Evolutionary conservation across 1,284 basidiomycete species (phyloP), one percentile per base, ranked within the genome.

Genomic region (Grifola frondosa): DNA sequence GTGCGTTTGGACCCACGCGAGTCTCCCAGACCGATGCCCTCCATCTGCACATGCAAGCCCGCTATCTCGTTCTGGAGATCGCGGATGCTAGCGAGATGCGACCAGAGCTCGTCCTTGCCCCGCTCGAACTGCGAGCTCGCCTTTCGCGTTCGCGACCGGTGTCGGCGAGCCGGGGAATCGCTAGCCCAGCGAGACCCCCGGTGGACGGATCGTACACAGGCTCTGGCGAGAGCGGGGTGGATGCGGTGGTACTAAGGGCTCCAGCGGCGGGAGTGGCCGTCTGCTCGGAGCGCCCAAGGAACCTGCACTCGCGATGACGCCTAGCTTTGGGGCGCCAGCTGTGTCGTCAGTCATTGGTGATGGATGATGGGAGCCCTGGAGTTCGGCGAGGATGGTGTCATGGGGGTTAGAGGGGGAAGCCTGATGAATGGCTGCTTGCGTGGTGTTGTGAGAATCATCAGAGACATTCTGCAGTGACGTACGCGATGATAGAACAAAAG

Each of bases 21-120:
- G 30, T 63, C 59, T 22, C 37, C 52, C 24, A 53, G 41, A 3
- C 79, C 78, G 25, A 83, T 71, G 28, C 75, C 74, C 59, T 89
- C 86, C 83, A 88, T 84, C 29, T 81, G 76, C 15, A 81, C 65
- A 58, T 88, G 86, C 73, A 85, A 77, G 46, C 66, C 69, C 5
- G 86, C 81, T 26, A 88, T 78, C 49, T 84, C 77, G 41, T 74
- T 78, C 60, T 89, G 85, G 21, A 88, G 63, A 33, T 81, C 78
- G 49, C 85, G 61, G 16, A 88, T 80, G 35, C 71, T 71, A 13
- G 77, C 77, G 11, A 88, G 72, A 47, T 83, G 78, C 0, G 73
- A 59, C 86, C 86, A 89, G 29, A 86, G 64, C 33, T 80, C 77
- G 48, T 76, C 74, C 52, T 66, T 71, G 48, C 59, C 64, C 34